Evolutionary conservation across 345 rosid genomes (phyloP), one percentile per base, ranked within the genome.

Genomic region (Ricinus communis): DNA sequence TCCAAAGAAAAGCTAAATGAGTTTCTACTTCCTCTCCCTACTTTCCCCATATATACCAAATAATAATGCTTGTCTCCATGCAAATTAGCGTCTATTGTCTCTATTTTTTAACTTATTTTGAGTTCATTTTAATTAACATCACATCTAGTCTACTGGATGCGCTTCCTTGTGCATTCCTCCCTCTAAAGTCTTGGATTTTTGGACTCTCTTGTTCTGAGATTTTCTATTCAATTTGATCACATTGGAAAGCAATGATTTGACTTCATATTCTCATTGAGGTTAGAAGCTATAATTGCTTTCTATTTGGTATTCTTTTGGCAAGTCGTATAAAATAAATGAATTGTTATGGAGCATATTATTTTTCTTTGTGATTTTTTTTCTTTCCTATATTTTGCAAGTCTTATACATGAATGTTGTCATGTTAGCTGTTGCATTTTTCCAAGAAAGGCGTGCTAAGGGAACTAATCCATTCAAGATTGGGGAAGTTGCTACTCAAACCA

Each of bases 361-460:
- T 18, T 70, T 60, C 30, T 3, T 49, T 36, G 30, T 36, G 67
- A 36, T 60, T 0, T 50, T 49, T 33, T 31, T 5, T 25, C 27
- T 5, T 33, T 30, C 38, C 5, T 54, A 38, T 13, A 41, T n/a
- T 10, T 28, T 21, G 5, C 1, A 28, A 55, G 25, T 55, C 33
- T 45, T 24, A 65, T 28, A 41, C 25, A 19, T 41, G 33, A 38
- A 41, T 0, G 19, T 40, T 64, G 22, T 54, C 10, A 45, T 72
- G 19, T 4, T 28, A 33, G 64, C 58, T 46, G 28, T 33, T 25
- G 27, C 40, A 47, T 54, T 73, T 65, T 31, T 47, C 28, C 25
- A 21, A 21, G 51, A n/a, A 66, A 49, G 65, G 58, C 49, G 24
- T 30, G 65, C 50, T 33, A 56, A 56, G 36, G 43, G 62, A 38